A percentile compares a stretch with the other conserved stretches of the same genome.
phyloP scores from a whole-genome alignment of 192 early-diverging fungal species.

The Entrophospora sp. region DNA sequence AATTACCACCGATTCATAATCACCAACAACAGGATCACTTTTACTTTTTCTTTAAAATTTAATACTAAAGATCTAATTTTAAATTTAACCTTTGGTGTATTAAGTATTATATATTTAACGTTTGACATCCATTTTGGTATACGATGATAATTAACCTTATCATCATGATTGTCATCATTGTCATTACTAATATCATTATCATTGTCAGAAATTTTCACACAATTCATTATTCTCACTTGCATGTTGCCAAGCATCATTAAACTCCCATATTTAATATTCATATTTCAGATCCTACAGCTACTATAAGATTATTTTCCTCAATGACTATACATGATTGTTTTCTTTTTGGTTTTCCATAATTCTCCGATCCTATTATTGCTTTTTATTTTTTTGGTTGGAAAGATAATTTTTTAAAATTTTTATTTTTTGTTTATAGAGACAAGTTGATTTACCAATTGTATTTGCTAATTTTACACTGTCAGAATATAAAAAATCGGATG shows the following conservation, averaged over 20 bases:
- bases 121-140: not conserved
- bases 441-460: too few species aligned
- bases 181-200: too few species aligned
- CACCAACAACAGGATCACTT: conserved; percentile 53
- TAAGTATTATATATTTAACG: not conserved
- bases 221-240: not conserved
- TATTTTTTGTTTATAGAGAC: not conserved
- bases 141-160: too few species aligned
- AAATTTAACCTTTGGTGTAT: conserved; percentile 44
- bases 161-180: not conserved
- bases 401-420: not conserved
- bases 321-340: conserved; percentile 13
- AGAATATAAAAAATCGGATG: conserved; percentile 10
- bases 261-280: conserved; percentile 8
- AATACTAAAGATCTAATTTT: conserved; percentile 45
- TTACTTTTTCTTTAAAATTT: conserved; percentile 42
- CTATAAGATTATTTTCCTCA: not conserved
- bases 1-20: conserved; percentile 46
- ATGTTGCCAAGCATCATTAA: not conserved
- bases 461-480: not conserved
- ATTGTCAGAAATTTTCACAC: not conserved
- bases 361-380: not conserved
- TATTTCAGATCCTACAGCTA: conserved; percentile 11
- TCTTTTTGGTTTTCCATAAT: not conserved
- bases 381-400: not conserved